Conservation (phyloP, 2,329 filamentous ascomycete species). For the Hymenoscyphus fructigenus region DNA sequence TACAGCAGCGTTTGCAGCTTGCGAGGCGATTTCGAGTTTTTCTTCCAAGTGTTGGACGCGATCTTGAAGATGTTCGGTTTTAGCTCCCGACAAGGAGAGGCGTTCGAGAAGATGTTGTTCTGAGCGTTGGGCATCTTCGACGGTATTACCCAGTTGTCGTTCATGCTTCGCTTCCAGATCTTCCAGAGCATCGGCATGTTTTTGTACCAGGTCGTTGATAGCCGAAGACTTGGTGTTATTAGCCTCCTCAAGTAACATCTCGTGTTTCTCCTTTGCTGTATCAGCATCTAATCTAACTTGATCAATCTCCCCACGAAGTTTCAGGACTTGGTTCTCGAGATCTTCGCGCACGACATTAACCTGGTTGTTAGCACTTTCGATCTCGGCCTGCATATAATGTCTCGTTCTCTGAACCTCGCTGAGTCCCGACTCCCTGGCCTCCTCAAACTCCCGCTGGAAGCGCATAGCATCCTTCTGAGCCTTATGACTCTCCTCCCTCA, state of each 20-base stretch:
- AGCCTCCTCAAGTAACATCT: slow-evolving; percentile 81
- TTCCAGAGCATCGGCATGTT: slow-evolving; percentile 68
- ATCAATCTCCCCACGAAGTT: slow-evolving; percentile 73
- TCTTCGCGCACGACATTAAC: slow-evolving; percentile 80
- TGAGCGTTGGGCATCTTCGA: slow-evolving; percentile 78
- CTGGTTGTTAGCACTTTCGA: slow-evolving; percentile 81
- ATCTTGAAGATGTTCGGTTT: slow-evolving; percentile 82
- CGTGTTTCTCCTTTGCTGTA: slow-evolving; percentile 75
- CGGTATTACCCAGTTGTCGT: slow-evolving; percentile 67
- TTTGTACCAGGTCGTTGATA: slow-evolving; percentile 51
- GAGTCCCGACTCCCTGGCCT: slow-evolving; percentile 76
- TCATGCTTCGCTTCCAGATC: slow-evolving; percentile 75
- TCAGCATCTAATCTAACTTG: slow-evolving; percentile 76
- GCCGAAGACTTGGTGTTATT: slow-evolving; percentile 64
- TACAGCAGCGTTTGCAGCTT: slow-evolving; percentile 62
- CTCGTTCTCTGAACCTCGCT: slow-evolving; percentile 80
- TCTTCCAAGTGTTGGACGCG: slow-evolving; percentile 83
- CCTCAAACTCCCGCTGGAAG: slow-evolving; percentile 79
- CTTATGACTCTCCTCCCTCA: slow-evolving; percentile 63
- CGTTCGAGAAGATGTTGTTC: slow-evolving; percentile 81
- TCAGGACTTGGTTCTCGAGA: slow-evolving; percentile 74
- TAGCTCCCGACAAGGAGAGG: slow-evolving; percentile 78
- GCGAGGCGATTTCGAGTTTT: slow-evolving; percentile 83
- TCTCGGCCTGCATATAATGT: slow-evolving; percentile 73
- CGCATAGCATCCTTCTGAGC: slow-evolving; percentile 47